phyloP scores from a whole-genome alignment of 345 rosid genomes.

The Cardamine occulta region DNA sequence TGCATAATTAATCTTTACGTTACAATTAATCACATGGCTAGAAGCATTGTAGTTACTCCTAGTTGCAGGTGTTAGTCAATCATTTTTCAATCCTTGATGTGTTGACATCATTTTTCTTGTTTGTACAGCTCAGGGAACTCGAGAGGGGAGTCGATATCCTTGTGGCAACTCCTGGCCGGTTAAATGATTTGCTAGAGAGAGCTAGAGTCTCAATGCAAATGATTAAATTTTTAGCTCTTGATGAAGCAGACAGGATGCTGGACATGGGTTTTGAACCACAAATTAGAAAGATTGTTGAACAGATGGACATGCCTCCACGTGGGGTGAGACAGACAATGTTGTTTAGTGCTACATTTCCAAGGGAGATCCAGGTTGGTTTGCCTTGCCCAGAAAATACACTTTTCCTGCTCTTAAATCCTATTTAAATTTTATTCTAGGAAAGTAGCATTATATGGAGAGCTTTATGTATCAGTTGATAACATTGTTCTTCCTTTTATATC shows the following conservation, averaged over 20 bases:
- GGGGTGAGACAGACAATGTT: conserved; percentile 94
- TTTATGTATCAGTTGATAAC: neutral
- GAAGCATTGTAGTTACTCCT: neutral
- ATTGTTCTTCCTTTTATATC: neutral
- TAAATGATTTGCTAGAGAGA: conserved; percentile 94
- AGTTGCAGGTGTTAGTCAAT: conserved; percentile 5
- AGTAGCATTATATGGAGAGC: neutral
- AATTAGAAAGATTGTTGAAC: conserved; percentile 93
- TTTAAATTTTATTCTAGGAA: neutral
- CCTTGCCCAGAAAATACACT: neutral
- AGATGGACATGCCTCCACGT: conserved; percentile 94
- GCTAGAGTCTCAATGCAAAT: conserved; percentile 93
- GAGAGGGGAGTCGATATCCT: conserved; percentile 99
- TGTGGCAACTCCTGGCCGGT: conserved; percentile 98
- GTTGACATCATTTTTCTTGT: conserved; percentile 25
- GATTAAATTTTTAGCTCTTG: conserved; percentile 88
- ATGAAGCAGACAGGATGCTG: conserved; percentile 99
- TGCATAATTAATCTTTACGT: neutral
- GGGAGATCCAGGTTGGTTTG: conserved; percentile 84
- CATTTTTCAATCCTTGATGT: neutral
- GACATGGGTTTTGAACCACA: conserved; percentile 99
- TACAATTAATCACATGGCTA: too few relatives aligned
- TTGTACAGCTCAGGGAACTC: conserved; percentile 81
- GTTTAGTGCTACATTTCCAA: conserved; percentile 98
- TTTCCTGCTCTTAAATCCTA: conserved; percentile 8